A percentile compares a stretch with the other conserved stretches of the same genome.
Conservation (phyloP, 352 stramenopile genomes). For the Globisporangium cystogenes region DNA sequence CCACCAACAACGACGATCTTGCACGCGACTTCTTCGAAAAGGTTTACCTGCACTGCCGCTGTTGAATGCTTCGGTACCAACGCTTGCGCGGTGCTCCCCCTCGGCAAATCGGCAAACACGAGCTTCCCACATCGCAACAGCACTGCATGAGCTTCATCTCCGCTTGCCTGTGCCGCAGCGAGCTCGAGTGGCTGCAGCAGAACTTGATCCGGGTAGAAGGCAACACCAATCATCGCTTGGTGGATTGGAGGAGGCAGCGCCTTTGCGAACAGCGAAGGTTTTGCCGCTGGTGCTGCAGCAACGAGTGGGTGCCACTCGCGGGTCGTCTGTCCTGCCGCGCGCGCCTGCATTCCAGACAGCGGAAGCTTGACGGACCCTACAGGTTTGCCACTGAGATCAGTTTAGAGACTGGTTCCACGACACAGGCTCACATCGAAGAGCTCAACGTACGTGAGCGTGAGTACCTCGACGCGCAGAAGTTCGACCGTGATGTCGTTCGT, state of each 20-base stretch:
- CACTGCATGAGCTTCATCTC: neutral
- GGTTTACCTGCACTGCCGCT: neutral
- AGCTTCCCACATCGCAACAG: conserved; percentile 6
- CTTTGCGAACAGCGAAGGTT: conserved; percentile 9
- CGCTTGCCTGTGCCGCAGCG: neutral
- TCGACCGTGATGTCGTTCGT: conserved; percentile 25
- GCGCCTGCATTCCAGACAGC: conserved; percentile 14
- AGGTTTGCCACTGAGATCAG: conserved; percentile 18
- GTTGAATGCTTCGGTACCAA: no score
- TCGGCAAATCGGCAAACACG: neutral
- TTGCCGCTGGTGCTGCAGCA: neutral
- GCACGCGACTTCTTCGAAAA: conserved; percentile 10
- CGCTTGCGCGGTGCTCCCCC: no score
- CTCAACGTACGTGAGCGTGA: conserved; percentile 26
- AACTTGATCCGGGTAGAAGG: conserved; percentile 25
- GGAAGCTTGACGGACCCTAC: conserved; percentile 33
- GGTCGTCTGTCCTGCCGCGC: conserved; percentile 6
- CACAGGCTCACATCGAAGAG: neutral
- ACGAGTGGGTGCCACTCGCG: conserved; percentile 19
- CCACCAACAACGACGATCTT: conserved; percentile 7
- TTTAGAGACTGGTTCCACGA: neutral
- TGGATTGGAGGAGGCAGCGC: neutral
- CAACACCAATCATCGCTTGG: conserved; percentile 10
- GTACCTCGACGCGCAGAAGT: conserved; percentile 27
- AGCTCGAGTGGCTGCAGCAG: conserved; percentile 8